Evolutionary conservation across 2,329 filamentous ascomycete species (phyloP).

Genomic region (Aspergillus udagawae): DNA sequence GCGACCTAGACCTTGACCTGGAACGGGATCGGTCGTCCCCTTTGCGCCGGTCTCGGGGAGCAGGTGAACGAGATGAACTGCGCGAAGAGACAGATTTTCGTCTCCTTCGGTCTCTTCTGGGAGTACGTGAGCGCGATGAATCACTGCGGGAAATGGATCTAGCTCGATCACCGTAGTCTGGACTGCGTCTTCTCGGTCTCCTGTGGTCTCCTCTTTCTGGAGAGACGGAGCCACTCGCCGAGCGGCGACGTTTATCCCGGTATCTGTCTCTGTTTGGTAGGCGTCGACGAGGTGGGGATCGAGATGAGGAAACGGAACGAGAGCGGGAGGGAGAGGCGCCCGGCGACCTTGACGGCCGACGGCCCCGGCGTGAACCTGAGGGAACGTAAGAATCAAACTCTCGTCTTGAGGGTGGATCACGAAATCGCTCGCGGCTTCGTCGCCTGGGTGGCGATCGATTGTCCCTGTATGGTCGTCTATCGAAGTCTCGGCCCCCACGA

Average conservation of each 20-base stretch:
- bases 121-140: conserved; percentile 53
- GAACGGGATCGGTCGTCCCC: conserved; percentile 35
- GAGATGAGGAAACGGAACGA: conserved; percentile 29
- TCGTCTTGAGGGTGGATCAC: conserved; percentile 46
- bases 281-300: conserved; percentile 28
- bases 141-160: conserved; percentile 47
- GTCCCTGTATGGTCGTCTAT: conserved; percentile 45
- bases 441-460: conserved; percentile 52
- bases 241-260: conserved; percentile 30
- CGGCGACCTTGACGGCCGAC: conserved; percentile 33
- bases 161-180: conserved; percentile 44
- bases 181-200: conserved; percentile 34
- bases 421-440: conserved; percentile 43
- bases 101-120: conserved; percentile 46
- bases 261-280: conserved; percentile 20
- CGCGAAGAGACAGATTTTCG: conserved; percentile 38
- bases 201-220: conserved; percentile 34
- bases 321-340: conserved; percentile 29
- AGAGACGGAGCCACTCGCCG: conserved; percentile 37
- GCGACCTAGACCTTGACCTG: conserved; percentile 33
- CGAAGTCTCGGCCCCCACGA: conserved; percentile 40
- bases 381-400: conserved; percentile 58
- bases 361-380: conserved; percentile 36
- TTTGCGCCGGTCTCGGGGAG: conserved; percentile 26
- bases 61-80: conserved; percentile 35